Conservation (phyloP, 1,139 yeast species). For the Spathaspora sp. region DNA sequence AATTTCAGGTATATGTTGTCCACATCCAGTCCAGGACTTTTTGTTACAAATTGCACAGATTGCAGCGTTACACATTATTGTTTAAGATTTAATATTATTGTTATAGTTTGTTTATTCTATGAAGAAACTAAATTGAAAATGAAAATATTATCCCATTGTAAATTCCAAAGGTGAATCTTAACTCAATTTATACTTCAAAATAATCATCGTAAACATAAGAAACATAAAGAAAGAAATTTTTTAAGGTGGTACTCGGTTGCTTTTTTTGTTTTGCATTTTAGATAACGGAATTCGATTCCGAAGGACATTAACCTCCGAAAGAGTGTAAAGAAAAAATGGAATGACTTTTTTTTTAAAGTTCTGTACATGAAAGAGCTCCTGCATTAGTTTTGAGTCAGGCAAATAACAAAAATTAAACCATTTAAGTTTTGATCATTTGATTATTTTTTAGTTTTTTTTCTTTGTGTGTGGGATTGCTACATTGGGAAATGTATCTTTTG, state of each 20-base stretch:
- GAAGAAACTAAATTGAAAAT: neutral
- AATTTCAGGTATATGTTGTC: slow-evolving; percentile 28
- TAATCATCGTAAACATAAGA: neutral
- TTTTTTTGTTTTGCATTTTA: too few species aligned
- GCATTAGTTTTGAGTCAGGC: neutral
- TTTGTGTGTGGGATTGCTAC: neutral
- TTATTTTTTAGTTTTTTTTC: neutral
- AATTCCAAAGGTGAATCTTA: neutral
- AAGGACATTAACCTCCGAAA: neutral
- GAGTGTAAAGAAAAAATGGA: neutral
- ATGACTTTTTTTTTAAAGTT: neutral
- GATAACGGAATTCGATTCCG: neutral
- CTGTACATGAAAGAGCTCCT: neutral
- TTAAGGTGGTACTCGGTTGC: too few species aligned
- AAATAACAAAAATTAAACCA: neutral
- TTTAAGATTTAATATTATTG: neutral
- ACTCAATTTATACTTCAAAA: neutral
- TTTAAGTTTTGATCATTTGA: neutral
- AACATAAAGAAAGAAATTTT: too few species aligned
- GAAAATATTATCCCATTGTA: neutral
- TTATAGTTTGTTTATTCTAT: neutral
- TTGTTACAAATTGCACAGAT: slow-evolving; percentile 39
- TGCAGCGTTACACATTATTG: slow-evolving; percentile 33
- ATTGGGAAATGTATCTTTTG: neutral
- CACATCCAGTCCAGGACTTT: slow-evolving; percentile 42